Evolutionary conservation across 2,329 filamentous ascomycete species (phyloP), one percentile per base, ranked within the genome.

Genomic region (Venturia carpophila): DNA sequence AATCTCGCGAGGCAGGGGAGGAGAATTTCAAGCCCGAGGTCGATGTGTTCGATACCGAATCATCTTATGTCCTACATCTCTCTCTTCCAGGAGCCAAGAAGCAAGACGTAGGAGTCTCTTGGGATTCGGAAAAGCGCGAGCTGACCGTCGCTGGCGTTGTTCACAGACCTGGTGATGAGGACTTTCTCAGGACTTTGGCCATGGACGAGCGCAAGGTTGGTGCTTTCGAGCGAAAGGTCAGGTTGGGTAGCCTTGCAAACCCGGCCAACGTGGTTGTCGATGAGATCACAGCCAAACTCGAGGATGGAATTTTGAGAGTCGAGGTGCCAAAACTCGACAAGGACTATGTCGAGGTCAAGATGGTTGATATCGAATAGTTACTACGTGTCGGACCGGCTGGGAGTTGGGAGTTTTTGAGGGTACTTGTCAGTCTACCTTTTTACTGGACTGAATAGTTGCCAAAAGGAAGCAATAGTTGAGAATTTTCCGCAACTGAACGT

Each of bases 21-120:
- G 41, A 55, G 34, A 62, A 39, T 10, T 88, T 90, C 74, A 74
- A 75, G 5, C 88, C 88, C 0, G 85, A 87, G n/a, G 79, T 87
- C 65, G 91, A 95, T 73, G 78, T 92, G 68, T 94, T 93, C 79
- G 84, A 88, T 73, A 88, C 87, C 5, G 76, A 84, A 7, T 76
- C 78, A 41, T 76, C 84, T 17, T 77, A 86, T 73, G 78, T 91
- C 55, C 77, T 94, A 10, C 90, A 94, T 74, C 72, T 85, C 60
- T 87, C 89, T 0, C 81, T 95, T 0, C 89, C 91, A 0, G 91
- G 91, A 34, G 90, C 87, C 1, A 87, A 87, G 77, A 92, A 92
- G 76, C 83, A 90, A 70, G 89, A 94, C 71, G 79, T 94, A 6
- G 87, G 83, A 66, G 84, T 94, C 58, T 87, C 87, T 74, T 95